Evolutionary conservation across 1,284 basidiomycete genomes (phyloP), one percentile per base, ranked within the genome.

Genomic region (Papiliotrema laurentii): DNA sequence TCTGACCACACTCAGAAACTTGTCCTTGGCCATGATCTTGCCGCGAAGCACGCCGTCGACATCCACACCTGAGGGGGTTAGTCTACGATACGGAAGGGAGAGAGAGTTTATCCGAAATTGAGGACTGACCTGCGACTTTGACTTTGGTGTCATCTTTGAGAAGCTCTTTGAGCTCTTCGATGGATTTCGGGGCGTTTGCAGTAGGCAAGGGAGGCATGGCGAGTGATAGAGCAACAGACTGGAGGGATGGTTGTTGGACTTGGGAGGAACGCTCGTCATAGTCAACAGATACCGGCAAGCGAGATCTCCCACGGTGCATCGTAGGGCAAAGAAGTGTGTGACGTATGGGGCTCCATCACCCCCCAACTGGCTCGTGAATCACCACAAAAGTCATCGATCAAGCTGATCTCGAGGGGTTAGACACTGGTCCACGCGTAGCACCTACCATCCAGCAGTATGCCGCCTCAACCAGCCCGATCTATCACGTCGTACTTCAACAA

Each of bases 41-140:
- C 93, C 93, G 41, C 93, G 80, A 14, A 97, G 79, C 18, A 97
- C 83, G 31, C 94, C 94, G 72, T 98, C 94, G 40, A 93, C 89
- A 86, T 69, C 72, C 51, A 73, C 56, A 30, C 71, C 72, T 74
- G 49, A 10, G 24, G 18, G 6, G 16, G 46, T 24, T 22, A 3
- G 14, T 16, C 16, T 21, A 41, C 45, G 33, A 19, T 26, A 38
- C 40, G 14, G 22, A 24, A 18, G 40, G 10, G 35, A 19, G 36
- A 36, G 34, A 18, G 28, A n/a, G n/a, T n/a, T n/a, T n/a, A n/a
- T n/a, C n/a, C n/a, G n/a, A n/a, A n/a, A n/a, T n/a, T n/a, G n/a
- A n/a, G n/a, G 27, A 61, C 70, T 40, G 16, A 72, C 91, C 90
- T 42, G 89, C 92, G 26, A 97, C 87, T 75, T 96, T 96, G 66